A percentile compares a stretch with the other conserved stretches of the same genome.
phyloP scores from a whole-genome alignment of 2,329 filamentous ascomycete genomes.

The Microcyclosporella mali region DNA sequence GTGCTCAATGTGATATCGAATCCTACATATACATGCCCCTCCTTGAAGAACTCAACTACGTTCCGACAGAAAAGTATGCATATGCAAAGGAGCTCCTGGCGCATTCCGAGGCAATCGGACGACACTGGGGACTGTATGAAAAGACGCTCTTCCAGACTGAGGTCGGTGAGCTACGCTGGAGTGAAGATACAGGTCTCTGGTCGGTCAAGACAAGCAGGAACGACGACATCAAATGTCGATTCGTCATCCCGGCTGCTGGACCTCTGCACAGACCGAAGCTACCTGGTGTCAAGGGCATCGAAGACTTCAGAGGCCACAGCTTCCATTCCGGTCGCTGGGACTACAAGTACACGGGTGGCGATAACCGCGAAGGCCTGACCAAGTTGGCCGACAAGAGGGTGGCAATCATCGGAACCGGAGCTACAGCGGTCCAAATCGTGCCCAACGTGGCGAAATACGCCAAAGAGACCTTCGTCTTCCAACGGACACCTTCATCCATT shows the following conservation, averaged over 20 bases:
- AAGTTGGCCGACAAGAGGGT: constrained; percentile 18
- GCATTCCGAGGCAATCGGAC: constrained; percentile 19
- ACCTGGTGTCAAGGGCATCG: constrained; percentile 37
- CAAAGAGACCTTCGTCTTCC: constrained; percentile 37
- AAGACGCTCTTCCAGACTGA: constrained; percentile 38
- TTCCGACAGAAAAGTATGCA: constrained; percentile 34
- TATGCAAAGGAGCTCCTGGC: constrained; percentile 38
- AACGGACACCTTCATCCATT: constrained; percentile 37
- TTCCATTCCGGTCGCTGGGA: constrained; percentile 44
- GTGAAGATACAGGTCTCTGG: constrained; percentile 32
- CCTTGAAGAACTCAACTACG: constrained; percentile 40
- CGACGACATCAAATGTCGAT: constrained; percentile 32
- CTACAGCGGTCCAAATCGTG: constrained; percentile 32
- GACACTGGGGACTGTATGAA: constrained; percentile 23
- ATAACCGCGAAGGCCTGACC: constrained; percentile 14
- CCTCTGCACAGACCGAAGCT: constrained; percentile 43
- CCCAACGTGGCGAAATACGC: constrained; percentile 35
- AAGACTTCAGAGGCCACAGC: constrained; percentile 34
- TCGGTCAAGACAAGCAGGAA: constrained; percentile 16
- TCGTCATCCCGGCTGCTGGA: constrained; percentile 37
- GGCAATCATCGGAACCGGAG: constrained; percentile 22
- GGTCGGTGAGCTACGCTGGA: constrained; percentile 14
- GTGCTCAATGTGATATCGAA: constrained; percentile 45
- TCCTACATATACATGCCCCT: constrained; percentile 43
- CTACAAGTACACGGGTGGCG: constrained; percentile 37